A percentile compares a stretch with the other conserved stretches of the same genome.
Evolutionary conservation across 192 early-diverging fungal species (phyloP).

Genomic region (Gaertneriomyces semiglobifer): DNA sequence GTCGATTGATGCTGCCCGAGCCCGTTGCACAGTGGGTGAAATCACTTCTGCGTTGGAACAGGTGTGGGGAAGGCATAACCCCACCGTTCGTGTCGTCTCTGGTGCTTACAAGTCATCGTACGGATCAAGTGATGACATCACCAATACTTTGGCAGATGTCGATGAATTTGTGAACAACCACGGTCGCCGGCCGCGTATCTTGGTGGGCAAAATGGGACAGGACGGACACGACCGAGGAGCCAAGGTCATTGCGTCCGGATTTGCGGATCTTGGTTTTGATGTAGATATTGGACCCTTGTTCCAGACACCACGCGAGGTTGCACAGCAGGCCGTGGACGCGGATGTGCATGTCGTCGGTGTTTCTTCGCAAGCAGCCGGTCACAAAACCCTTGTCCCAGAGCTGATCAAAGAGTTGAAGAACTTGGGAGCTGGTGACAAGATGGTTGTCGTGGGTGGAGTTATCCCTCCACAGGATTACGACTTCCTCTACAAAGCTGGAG

Average conservation of each 20-base stretch:
- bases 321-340: constrained; percentile 82
- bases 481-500: constrained; percentile 75
- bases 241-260: constrained; percentile 87
- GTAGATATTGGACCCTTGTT: constrained; percentile 88
- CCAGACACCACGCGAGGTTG: constrained; percentile 86
- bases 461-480: constrained; percentile 87
- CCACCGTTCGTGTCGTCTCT: constrained; percentile 73
- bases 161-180: constrained; percentile 61
- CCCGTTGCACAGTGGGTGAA: constrained; percentile 81
- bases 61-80: constrained; percentile 80
- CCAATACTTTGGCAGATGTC: constrained; percentile 49
- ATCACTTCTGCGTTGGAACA: constrained; percentile 78
- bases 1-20: constrained; percentile 70
- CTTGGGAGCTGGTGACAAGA: constrained; percentile 67
- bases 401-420: constrained; percentile 73
- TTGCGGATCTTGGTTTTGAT: constrained; percentile 86
- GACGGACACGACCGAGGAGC: constrained; percentile 93
- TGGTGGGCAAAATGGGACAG: constrained; percentile 92
- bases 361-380: constrained; percentile 84
- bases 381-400: constrained; percentile 81
- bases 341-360: constrained; percentile 87
- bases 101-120: constrained; percentile 86
- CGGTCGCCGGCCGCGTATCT: constrained; percentile 82
- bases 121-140: constrained; percentile 62
- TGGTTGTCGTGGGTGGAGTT: constrained; percentile 81